Conservation (phyloP, 805 yeast genomes). For the Lachancea thermotolerans region DNA sequence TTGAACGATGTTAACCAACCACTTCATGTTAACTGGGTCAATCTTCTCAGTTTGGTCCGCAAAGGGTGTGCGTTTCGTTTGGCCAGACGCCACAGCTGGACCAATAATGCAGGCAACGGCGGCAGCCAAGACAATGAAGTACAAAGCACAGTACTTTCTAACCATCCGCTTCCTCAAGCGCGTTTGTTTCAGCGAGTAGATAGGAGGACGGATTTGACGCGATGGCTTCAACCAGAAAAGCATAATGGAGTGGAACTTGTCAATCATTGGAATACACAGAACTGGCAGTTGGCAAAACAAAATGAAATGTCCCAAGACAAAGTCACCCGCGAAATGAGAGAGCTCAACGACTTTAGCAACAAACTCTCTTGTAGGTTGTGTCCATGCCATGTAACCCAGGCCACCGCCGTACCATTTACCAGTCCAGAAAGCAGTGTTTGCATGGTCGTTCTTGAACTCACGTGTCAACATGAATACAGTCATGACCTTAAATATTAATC, state of each 20-base stretch:
- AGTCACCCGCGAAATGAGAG: conserved; percentile 96
- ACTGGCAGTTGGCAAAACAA: conserved; percentile 87
- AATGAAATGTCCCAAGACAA: conserved; percentile 83
- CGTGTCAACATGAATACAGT: conserved; percentile 76
- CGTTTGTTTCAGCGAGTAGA: conserved; percentile 93
- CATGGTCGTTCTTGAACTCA: conserved; percentile 91
- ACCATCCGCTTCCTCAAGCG: conserved; percentile 97
- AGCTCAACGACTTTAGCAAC: conserved; percentile 88
- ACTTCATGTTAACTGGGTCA: neutral
- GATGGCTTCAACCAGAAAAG: conserved; percentile 98
- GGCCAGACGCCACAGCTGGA: conserved; percentile 79
- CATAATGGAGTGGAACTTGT: conserved; percentile 97
- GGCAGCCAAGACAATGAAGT: conserved; percentile 59
- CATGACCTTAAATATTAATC: conserved; percentile 78
- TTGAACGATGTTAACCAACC: conserved; percentile 69
- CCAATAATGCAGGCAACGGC: conserved; percentile 78
- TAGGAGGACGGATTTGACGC: conserved; percentile 96
- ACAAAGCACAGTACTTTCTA: conserved; percentile 80
- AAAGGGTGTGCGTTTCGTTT: conserved; percentile 34
- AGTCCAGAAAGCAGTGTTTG: conserved; percentile 99
- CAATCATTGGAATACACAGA: conserved; percentile 76
- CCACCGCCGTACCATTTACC: conserved; percentile 98
- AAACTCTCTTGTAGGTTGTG: conserved; percentile 95
- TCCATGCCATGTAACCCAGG: conserved; percentile 86
- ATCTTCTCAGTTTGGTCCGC: conserved; percentile 31